Base-by-base conservation (phyloP, 495 filamentous ascomycete genomes). In the Recurvomyces mirabilis region DNA sequence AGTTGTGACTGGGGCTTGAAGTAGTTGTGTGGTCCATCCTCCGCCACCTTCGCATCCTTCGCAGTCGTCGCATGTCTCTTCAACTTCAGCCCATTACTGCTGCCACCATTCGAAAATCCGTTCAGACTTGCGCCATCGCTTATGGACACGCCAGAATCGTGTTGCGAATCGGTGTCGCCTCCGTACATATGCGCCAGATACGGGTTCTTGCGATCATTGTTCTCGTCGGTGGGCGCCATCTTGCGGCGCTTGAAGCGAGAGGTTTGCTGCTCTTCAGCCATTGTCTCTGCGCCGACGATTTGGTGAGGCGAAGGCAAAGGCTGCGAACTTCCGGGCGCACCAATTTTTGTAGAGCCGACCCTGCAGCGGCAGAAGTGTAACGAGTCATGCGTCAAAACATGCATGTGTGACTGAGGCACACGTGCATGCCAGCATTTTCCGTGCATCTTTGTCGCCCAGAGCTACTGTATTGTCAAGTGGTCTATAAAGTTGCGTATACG, bases 161-260 rank as follows among this genome's bases (percentile, higher is more conserved):
- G 33, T 18, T n/a, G 6, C 15, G 38, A 34, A 19, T 40, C 47
- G 11, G 63, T 58, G 33, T 83, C 69, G n/a, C n/a, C n/a, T n/a
- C n/a, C n/a, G 61, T 87, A 82, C 75, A 82, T 83, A 58, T 99
- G 93, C 38, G 87, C 86, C 38, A 96, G 76, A 62, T 99, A 96
- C 2, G 82, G 83, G 56, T 95, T 96, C 42, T 66, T 57, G 47
- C 68, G 69, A 41, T 74, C 72, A 52, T 78, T 71, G 11, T 3
- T 65, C 22, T 64, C 68, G 28, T 57, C 57, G n/a, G n/a, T n/a
- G n/a, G n/a, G n/a, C 14, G 62, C 60, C 32, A 66, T 67, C 47
- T 68, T 68, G 32, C 62, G 57, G 17, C 68, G 62, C 54, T 74
- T 74, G 28, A 62, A 60, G 26, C 63, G 61, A 23, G 59, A 56